A percentile compares a stretch with the other conserved stretches of the same genome.
These are phyloP conservation scores for Tulasnella sp. DNA, from an alignment of 768 basidiomycete species.

Conservation along the genomic window DNA sequence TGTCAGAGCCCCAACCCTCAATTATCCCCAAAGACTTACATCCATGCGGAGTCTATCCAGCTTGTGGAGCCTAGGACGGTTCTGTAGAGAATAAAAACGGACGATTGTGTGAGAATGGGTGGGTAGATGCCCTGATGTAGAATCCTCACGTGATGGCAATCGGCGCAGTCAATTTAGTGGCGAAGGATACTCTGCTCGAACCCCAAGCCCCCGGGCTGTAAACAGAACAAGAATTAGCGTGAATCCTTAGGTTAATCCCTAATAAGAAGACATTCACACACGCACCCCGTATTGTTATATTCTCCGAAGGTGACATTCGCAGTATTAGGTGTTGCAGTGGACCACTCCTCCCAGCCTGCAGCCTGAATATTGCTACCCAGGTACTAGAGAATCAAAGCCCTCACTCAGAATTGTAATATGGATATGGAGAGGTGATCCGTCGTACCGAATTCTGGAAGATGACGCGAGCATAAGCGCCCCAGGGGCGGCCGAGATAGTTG, in stretches of 20 bases:
- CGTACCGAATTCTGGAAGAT: slow-evolving; percentile 25
- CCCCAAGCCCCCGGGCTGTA: slow-evolving; percentile 19
- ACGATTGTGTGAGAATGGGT: no score
- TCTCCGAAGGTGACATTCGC: slow-evolving; percentile 28
- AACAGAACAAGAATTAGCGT: background rate
- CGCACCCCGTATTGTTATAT: slow-evolving; percentile 27
- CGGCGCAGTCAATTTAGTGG: slow-evolving; percentile 22
- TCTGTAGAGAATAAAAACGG: background rate
- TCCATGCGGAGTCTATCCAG: slow-evolving; percentile 11
- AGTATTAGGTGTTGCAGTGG: slow-evolving; percentile 23
- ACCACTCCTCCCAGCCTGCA: slow-evolving; percentile 26
- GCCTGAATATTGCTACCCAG: background rate
- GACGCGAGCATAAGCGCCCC: slow-evolving; percentile 19
- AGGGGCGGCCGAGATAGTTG: slow-evolving; percentile 6
- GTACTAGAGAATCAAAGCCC: background rate
- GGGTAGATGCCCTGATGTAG: background rate
- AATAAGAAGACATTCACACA: background rate
- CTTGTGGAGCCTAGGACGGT: slow-evolving; percentile 11
- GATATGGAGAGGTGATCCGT: slow-evolving; percentile 20
- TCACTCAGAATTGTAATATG: background rate
- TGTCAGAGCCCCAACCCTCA: no score
- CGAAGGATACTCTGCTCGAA: slow-evolving; percentile 24
- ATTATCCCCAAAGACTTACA: background rate
- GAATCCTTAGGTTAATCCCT: no score
- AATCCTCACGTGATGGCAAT: slow-evolving; percentile 2